Base-by-base conservation (phyloP, 192 early-diverging fungal genomes). In the Rhizophagus sp. region DNA sequence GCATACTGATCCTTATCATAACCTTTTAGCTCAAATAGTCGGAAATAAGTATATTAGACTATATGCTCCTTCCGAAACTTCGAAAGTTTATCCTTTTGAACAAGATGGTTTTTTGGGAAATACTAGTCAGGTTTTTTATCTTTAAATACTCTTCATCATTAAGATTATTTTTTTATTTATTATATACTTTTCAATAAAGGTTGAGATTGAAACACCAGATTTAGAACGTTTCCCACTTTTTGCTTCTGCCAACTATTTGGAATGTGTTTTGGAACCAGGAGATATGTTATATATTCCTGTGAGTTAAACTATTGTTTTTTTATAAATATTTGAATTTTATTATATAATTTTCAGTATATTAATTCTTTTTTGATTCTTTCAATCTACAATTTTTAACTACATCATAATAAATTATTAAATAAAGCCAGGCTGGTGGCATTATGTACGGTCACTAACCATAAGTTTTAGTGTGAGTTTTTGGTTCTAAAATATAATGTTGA, bases 391-490 rank as follows among this genome's bases (percentile, higher is more conserved):
- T 8, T 41, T 57, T 22, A 17, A 57, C 22, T 22, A 22, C 52
- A 57, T 22, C 15, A 57, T 22, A 57, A 57, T 47, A 47, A 57
- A 57, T 57, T 22, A 57, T 22, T 22, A 57, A 57, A 73, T 30
- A 27, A 78, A 92, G 90, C 91, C 91, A 39, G 88, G 88, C 7
- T 97, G 95, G 93, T 97, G 96, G 96, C 96, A 97, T 81, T 95
- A 93, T 81, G 93, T 97, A 39, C 86, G 88, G 71, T 92, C 94
- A 12, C 82, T 95, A 39, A 89, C 86, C 11, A 85, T 83, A 4
- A 96, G 95, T 77, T 92, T 94, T 64, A 96, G 95, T 81, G 88
- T 97, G 11, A 95, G 94, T 80, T 94, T 95, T 80, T 97, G 96
- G 96, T 97, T 96, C 80, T 95, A 83, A 84, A 47, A 34, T 66